Percentiles rank a stretch among this genome's conserved stretches.
These are phyloP conservation scores for Closterium sp. DNA, from an alignment of 139 green algal genomes.

Conservation along the genomic window DNA sequence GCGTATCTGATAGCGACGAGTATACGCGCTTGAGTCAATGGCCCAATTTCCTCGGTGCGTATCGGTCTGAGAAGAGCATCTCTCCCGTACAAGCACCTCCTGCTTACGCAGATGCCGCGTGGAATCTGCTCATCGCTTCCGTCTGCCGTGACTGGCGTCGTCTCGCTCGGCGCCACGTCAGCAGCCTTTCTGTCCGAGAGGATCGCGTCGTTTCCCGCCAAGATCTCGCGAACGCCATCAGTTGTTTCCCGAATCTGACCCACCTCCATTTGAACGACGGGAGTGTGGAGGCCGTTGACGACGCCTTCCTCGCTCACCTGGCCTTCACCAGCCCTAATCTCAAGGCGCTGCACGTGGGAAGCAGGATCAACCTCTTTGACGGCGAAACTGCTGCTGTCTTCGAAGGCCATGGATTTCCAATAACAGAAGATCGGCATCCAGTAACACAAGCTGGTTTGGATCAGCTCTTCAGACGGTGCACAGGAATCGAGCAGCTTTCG, in stretches of 20 bases:
- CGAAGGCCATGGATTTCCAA: too few species aligned
- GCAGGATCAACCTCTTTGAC: not conserved
- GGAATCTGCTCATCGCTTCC: not conserved
- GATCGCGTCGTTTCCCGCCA: not conserved
- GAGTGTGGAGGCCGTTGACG: not conserved
- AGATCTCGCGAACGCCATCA: not conserved
- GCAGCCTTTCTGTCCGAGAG: not conserved
- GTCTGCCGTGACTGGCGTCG: not conserved
- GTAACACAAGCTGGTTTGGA: not conserved
- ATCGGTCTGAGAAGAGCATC: not conserved
- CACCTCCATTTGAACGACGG: not conserved
- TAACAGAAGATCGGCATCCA: not conserved
- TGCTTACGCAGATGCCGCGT: not conserved
- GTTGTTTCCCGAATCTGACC: not conserved
- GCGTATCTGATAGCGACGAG: too few species aligned
- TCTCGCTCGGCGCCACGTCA: not conserved
- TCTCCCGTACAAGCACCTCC: not conserved
- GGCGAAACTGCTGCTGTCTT: too few species aligned
- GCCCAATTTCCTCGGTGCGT: not conserved
- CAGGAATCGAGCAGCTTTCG: not conserved
- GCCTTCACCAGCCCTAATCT: not conserved
- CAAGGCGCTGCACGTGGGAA: not conserved
- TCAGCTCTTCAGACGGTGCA: not conserved
- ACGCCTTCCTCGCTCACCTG: not conserved
- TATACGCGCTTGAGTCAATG: not conserved